Evolutionary conservation across 495 filamentous ascomycete genomes (phyloP).

Genomic region (Thozetella sp.): DNA sequence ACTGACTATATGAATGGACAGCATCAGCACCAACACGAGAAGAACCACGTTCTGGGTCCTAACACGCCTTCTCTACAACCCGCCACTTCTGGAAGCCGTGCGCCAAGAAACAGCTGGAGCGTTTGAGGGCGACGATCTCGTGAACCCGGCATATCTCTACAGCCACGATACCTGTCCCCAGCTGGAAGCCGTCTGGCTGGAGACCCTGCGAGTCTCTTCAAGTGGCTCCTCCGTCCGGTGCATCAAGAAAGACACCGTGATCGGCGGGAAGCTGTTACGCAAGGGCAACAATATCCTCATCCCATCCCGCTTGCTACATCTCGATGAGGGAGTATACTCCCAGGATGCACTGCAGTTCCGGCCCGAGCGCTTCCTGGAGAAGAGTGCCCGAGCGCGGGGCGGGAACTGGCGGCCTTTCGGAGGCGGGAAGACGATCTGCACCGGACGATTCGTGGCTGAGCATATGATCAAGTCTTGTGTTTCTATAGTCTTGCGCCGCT

Average conservation of each 20-base stretch:
- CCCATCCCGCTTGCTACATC: neutral
- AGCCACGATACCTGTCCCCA: neutral
- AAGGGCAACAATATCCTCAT: neutral
- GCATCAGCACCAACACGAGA: slow-evolving; percentile 22
- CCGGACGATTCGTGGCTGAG: neutral
- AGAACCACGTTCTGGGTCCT: slow-evolving; percentile 29
- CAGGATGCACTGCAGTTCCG: neutral
- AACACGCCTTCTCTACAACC: slow-evolving; percentile 14
- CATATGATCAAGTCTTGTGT: neutral
- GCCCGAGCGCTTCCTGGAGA: neutral
- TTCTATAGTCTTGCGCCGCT: neutral
- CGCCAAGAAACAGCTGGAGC: slow-evolving; percentile 11
- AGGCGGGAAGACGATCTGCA: neutral
- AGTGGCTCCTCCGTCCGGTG: neutral
- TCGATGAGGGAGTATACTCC: neutral
- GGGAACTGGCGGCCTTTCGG: neutral
- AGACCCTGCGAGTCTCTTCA: neutral
- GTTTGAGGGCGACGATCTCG: neutral
- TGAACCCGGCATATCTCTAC: neutral
- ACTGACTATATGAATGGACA: too few species aligned
- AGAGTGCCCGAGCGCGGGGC: neutral
- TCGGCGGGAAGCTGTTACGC: neutral
- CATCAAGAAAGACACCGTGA: neutral
- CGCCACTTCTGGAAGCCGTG: slow-evolving; percentile 1
- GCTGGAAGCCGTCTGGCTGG: neutral